Conservation (phyloP, 208 protist species). For the Crithidia brevicula region DNA sequence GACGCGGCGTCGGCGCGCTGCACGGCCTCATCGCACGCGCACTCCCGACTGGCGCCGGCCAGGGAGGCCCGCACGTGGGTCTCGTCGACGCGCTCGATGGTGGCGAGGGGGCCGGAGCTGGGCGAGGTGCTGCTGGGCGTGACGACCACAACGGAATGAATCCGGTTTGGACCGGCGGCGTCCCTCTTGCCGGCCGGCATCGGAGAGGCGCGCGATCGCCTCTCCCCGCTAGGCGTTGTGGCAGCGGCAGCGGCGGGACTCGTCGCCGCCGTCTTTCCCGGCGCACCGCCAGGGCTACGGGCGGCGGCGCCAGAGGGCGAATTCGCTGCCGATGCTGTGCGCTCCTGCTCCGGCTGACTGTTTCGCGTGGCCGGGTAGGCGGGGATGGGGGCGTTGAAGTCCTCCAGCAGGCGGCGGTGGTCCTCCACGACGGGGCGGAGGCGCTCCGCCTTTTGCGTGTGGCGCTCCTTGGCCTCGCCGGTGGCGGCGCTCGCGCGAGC, state of each 20-base stretch:
- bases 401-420: conserved; percentile 36
- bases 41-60: background rate
- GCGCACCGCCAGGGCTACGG: background rate
- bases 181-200: conserved; percentile 11
- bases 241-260: background rate
- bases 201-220: conserved; percentile 1
- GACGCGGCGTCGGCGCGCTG: conserved; percentile 24
- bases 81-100: conserved; percentile 24
- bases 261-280: background rate
- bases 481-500: conserved; percentile 12
- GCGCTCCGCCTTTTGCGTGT: conserved; percentile 36
- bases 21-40: conserved; percentile 46
- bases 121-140: conserved; percentile 29
- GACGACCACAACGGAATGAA: conserved; percentile 38
- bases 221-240: conserved; percentile 2
- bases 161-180: conserved; percentile 14
- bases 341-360: background rate
- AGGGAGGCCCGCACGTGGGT: conserved; percentile 25
- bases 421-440: conserved; percentile 39
- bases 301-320: background rate
- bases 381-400: conserved; percentile 38
- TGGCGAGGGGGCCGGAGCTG: conserved; percentile 1
- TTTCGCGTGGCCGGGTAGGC: conserved; percentile 22
- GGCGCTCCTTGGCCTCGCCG: conserved; percentile 21
- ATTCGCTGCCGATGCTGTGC: background rate